A percentile compares a stretch with the other conserved stretches of the same genome.
Conservation (phyloP, 805 yeast species). For the Suhomyces sp. region DNA sequence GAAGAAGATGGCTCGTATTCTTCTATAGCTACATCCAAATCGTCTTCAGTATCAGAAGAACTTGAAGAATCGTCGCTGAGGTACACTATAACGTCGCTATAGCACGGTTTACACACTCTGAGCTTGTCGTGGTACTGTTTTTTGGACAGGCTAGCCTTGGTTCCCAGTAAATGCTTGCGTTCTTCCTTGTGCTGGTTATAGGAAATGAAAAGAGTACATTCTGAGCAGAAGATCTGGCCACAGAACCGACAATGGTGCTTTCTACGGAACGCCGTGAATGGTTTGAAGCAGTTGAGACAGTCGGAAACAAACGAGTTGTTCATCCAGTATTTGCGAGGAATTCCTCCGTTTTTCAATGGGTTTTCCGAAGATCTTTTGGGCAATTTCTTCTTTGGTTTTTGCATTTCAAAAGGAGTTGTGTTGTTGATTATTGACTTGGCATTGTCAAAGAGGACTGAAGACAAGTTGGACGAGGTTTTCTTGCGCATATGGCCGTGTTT, state of each 20-base stretch:
- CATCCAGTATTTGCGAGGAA: conserved; percentile 89
- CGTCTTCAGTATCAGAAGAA: conserved; percentile 23
- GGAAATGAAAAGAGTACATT: conserved; percentile 68
- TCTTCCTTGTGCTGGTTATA: conserved; percentile 52
- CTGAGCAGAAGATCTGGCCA: conserved; percentile 90
- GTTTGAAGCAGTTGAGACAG: conserved; percentile 78
- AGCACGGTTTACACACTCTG: conserved; percentile 76
- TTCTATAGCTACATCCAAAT: conserved; percentile 11
- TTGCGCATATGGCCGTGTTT: conserved; percentile 14
- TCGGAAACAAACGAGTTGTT: conserved; percentile 89
- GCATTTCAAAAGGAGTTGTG: conserved; percentile 29
- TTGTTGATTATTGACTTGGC: conserved; percentile 34
- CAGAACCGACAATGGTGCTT: conserved; percentile 95
- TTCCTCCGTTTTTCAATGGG: conserved; percentile 48
- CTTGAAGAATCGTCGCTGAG: conserved; percentile 63
- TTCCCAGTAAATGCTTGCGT: conserved; percentile 14
- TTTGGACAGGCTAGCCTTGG: conserved; percentile 13
- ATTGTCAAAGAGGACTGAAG: conserved; percentile 35
- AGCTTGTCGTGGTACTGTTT: conserved; percentile 63
- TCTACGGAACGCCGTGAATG: conserved; percentile 81
- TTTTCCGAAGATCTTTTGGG: conserved; percentile 34
- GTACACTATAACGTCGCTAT: conserved; percentile 63
- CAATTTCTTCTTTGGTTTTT: conserved; percentile 24
- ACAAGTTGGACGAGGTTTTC: conserved; percentile 30
- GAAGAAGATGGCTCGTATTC: background rate